phyloP scores from a whole-genome alignment of 345 rosid species.

The Salix brachista region DNA sequence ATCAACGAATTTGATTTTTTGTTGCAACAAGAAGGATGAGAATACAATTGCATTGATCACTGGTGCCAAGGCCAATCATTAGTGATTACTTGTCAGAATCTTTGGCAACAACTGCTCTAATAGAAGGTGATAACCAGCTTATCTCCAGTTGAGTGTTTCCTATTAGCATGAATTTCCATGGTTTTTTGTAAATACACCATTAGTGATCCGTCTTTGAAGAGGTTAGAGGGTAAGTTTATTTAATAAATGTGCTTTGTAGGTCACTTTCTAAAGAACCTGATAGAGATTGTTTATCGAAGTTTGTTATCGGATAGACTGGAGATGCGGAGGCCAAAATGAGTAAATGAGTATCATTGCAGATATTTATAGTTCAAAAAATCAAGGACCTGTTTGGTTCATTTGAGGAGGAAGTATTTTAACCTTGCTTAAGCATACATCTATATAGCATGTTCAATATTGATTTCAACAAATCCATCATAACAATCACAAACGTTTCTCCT shows the following conservation, averaged over 20 bases:
- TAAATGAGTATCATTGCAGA: neutral
- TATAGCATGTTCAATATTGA: neutral
- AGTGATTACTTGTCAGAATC: neutral
- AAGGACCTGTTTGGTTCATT: neutral
- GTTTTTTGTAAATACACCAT: neutral
- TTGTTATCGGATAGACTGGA: neutral
- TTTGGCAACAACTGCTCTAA: neutral
- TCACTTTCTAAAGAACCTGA: neutral
- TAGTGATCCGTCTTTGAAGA: neutral
- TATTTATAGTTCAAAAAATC: neutral
- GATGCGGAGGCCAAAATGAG: neutral
- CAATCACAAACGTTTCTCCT: neutral
- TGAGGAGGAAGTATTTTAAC: neutral
- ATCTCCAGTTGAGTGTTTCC: neutral
- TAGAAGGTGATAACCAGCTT: neutral
- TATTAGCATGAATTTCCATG: neutral
- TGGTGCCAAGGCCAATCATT: neutral
- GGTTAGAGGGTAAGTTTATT: neutral
- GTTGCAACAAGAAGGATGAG: neutral
- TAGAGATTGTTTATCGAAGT: neutral
- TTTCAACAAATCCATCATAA: neutral
- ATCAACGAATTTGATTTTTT: too few relatives aligned
- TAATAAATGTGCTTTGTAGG: neutral
- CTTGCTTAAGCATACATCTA: neutral
- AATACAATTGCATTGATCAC: neutral